Base-by-base conservation (phyloP, 345 rosid species). In the Aquilaria malaccensis region DNA sequence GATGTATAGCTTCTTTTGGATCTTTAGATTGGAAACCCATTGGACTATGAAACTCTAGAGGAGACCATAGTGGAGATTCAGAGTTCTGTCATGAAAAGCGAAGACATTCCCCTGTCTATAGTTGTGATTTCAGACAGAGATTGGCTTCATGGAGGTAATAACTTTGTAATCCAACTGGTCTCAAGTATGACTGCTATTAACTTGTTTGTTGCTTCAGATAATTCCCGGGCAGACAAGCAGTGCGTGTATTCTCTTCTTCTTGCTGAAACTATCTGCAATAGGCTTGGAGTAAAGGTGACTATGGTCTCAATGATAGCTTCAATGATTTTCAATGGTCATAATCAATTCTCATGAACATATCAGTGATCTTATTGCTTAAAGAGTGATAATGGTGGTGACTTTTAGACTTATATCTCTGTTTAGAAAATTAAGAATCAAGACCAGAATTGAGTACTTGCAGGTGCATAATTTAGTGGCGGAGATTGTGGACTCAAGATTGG, bases 401-500 rank as follows among this genome's bases (percentile, higher is more conserved):
- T 69, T 57, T 48, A 33, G 53, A 33, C n/a, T 13, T 65, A 3
- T 32, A 11, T 32, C 51, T 31, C 31, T 50, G 30, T 10, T 3
- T 29, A 58, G 61, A 59, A 33, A 67, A 56, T 11, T 49, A 64
- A 61, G 67, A 51, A 52, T 56, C 48, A 72, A 70, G 33, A 12
- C 50, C 30, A 4, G 12, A 5, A 49, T 22, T 30, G 32, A 68
- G 63, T 56, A 30, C 69, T 60, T 71, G 57, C 74, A 89, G 98
- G 96, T 79, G 51, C 89, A 94, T 58, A 94, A 94, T 83, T 77
- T 90, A 70, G 99, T 92, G 46, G 91, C 95, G 0, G 97, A 94
- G 79, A 94, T 94, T 62, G 87, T 82, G 0, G 95, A 90, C 81
- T 88, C 99, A 2, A 86, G 84, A 64, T 73, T 94, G 65, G 99